A percentile compares a stretch with the other conserved stretches of the same genome.
Evolutionary conservation across 176 grass and related monocot genomes (phyloP).

Genomic region (Eragrostis curvula): DNA sequence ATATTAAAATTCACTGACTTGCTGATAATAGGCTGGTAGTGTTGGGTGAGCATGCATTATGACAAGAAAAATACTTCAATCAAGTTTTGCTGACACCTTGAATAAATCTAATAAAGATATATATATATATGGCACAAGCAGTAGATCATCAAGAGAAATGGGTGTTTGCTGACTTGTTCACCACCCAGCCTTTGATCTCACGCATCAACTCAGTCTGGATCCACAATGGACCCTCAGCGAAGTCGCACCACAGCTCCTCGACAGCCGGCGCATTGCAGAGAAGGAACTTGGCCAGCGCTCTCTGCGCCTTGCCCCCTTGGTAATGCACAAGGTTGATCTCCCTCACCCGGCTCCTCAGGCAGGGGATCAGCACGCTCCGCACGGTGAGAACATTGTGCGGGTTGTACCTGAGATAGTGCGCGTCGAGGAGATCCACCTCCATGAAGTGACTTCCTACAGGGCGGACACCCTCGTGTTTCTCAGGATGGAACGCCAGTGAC

Average conservation of each 20-base stretch:
- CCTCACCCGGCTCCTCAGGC: neutral
- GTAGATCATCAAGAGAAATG: neutral
- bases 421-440: slow-evolving; percentile 3
- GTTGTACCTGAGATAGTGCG: neutral
- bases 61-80: too few relatives aligned
- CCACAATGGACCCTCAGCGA: neutral
- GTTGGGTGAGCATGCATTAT: too few relatives aligned
- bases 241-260: neutral
- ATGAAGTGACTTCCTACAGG: neutral
- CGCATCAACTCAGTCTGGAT: neutral
- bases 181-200: neutral
- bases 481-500: neutral
- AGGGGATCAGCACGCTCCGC: neutral
- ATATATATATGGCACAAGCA: too few relatives aligned
- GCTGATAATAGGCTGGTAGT: too few relatives aligned
- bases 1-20: too few relatives aligned
- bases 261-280: neutral
- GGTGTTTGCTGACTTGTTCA: neutral
- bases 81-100: too few relatives aligned
- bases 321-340: slow-evolving; percentile 23
- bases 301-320: neutral
- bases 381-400: neutral
- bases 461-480: neutral
- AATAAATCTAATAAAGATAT: too few relatives aligned
- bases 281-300: slow-evolving; percentile 9